Evolutionary conservation across 2,329 filamentous ascomycete genomes (phyloP), one percentile per base, ranked within the genome.

Genomic region (Alternaria metachromatica): DNA sequence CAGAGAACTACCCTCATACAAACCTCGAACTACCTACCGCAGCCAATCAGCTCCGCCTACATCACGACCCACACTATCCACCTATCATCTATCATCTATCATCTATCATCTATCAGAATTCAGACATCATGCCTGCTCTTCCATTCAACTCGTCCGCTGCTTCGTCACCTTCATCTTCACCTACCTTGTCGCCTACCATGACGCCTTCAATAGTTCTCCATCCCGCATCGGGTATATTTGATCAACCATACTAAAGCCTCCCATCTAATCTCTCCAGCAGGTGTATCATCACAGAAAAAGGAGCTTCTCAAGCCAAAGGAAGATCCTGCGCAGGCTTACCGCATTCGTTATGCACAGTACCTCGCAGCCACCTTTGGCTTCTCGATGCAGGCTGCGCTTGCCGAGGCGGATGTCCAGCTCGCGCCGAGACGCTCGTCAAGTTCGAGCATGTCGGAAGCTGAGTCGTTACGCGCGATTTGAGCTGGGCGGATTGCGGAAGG

Each of bases 301-400:
- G 69, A 77, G 68, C 68, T 80, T 61, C 76, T 72, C 69, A 77
- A 77, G 64, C 74, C 77, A 25, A 73, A 62, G 62, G 69, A 76
- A 55, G 71, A 79, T 57, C 65, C 72, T 56, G 72, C 76, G 23
- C 70, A 76, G 51, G 67, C 72, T 44, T 80, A 80, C 62, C 77
- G 78, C 59, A 68, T 69, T 58, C 76, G 77, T 58, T 80, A 80
- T 69, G 78, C 78, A 45, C 76, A 79, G 57, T 80, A 80, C 64
- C 76, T 80, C 49, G 78, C 78, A 28, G 75, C 77, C 18, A 78
- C 78, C 33, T 80, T 80, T 73, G 79, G 78, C 64, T 80, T 80
- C 70, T 78, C 74, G 58, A 72, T 79, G 59, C 73, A 80, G 63
- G 78, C 78, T 53, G 78, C 78, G 37, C 63, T 80, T 64, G 76